A percentile compares a stretch with the other conserved stretches of the same genome.
Evolutionary conservation across 768 basidiomycete genomes (phyloP).

Genomic region (Megacollybia marginata): DNA sequence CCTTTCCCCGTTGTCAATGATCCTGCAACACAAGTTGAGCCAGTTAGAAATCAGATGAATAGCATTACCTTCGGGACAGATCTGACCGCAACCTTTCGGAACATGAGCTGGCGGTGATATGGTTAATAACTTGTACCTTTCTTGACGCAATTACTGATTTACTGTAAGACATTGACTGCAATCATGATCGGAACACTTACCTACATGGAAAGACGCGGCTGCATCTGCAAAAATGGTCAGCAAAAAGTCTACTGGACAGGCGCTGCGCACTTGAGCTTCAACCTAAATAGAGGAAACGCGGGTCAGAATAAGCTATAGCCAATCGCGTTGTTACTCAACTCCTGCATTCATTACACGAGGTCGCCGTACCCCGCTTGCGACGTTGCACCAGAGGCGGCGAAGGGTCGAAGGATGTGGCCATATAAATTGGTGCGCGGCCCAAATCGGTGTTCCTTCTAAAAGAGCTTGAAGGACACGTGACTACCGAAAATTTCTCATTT

Average conservation of each 20-base stretch:
- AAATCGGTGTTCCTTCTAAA: too few species aligned
- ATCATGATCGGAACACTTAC: slow-evolving; percentile 22
- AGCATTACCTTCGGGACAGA: slow-evolving; percentile 54
- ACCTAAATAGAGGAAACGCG: slow-evolving; percentile 26
- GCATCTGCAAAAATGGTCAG: slow-evolving; percentile 30
- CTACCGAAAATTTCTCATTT: too few species aligned
- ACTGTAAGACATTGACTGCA: slow-evolving; percentile 1
- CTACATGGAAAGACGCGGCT: slow-evolving; percentile 62
- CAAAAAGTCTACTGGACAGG: slow-evolving; percentile 3
- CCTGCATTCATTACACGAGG: slow-evolving; percentile 66
- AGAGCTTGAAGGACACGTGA: too few species aligned
- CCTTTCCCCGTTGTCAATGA: slow-evolving; percentile 70
- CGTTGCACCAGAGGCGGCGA: slow-evolving; percentile 25
- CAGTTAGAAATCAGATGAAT: slow-evolving; percentile 7
- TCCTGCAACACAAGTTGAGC: slow-evolving; percentile 27
- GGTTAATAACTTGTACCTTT: slow-evolving; percentile 22
- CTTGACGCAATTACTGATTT: slow-evolving; percentile 45
- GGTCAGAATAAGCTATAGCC: slow-evolving; percentile 8
- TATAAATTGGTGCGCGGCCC: too few species aligned
- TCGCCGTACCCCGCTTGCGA: slow-evolving; percentile 43
- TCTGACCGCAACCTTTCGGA: slow-evolving; percentile 36
- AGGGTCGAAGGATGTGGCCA: slow-evolving; percentile 2
- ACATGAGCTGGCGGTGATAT: slow-evolving; percentile 16
- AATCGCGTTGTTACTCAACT: slow-evolving; percentile 30
- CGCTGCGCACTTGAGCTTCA: slow-evolving; percentile 48